Base-by-base conservation (phyloP, 2,329 filamentous ascomycete genomes). In the Fusarium sp. region DNA sequence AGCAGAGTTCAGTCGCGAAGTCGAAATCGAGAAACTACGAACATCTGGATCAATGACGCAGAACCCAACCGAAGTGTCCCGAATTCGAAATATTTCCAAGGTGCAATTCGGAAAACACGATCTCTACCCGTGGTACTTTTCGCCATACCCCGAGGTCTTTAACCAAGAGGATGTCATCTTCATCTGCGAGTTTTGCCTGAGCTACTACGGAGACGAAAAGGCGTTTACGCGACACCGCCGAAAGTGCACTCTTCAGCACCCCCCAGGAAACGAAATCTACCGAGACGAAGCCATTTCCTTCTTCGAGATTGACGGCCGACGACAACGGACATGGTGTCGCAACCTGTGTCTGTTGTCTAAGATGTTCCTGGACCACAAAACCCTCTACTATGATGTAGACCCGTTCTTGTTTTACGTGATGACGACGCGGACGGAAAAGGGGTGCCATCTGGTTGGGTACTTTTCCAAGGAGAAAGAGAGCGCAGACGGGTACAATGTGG, bases 391-490 rank as follows among this genome's bases (percentile, higher is more conserved):
- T 85, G 97, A 99, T 78, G 97, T 99, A n/a, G 97, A 99, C 74
- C 97, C 97, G 0, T 99, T 99, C 81, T 85, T 99, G 38, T 99
- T 99, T 86, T 99, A 99, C 84, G 96, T 98, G 82, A 98, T 99
- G 96, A 94, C 94, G 30, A 93, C 92, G 45, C 91, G 94, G 76
- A 94, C 95, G 73, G 95, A 97, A 59, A 92, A 95, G 78, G 97
- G 97, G 15, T 97, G 93, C 79, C 97, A 98, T 80, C 90, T 99
- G 59, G 94, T 99, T n/a, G 97, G 97, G n/a, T 99, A 98, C 81
- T 99, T 99, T 83, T 97, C 94, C 65, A 99, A 99, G 82, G 97
- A 99, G 83, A 99, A 99, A 78, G 97, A 99, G 83, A 96, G 93
- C 43, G 95, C 95, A 0, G 97, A 99, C 79, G 95, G 94, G 33